Evolutionary conservation across 2,329 filamentous ascomycete species (phyloP), one percentile per base, ranked within the genome.

Genomic region (Ascochyta pisi): DNA sequence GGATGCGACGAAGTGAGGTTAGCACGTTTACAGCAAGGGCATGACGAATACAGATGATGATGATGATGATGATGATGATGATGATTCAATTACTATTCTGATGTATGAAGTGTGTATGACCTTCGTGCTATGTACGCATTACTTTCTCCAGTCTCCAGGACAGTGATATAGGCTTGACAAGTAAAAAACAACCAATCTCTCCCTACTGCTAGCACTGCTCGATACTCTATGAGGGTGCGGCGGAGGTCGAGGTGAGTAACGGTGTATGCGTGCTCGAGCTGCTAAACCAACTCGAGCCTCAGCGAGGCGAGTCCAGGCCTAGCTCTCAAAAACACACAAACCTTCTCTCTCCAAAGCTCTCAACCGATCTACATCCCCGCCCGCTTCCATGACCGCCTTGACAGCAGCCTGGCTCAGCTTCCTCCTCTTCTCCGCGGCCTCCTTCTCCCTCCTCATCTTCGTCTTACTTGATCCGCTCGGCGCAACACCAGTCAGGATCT

Each of bases 391-490:
- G 0, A 92, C 86, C 8, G 88, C 89, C 73, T 85, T 85, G 60
- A 89, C 77, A 27, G 89, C 87, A 7, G 86, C 86, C 73, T 90
- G 86, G 67, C 84, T 88, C 51, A 93, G 71, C 71, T 84, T 83
- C 64, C 88, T 79, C 66, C 90, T 82, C 76, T 89, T 88, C 70
- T 97, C 94, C 49, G 84, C 82, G 1, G 91, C 91, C 78, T 97
- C 94, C 74, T 91, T 90, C 76, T 98, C 94, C 46, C 95, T 81
- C 51, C 92, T 81, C n/a, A 92, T 92, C 74, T 97, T 97, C 8
- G 95, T 98, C 84, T 98, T 98, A 64, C 86, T 90, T 65, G 88
- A 92, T 9, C 95, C 95, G 62, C 89, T 93, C 0, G 94, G 94
- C 41, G 95, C 95, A 12, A 99, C 95, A 5, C 93, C 94, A 7